A percentile compares a stretch with the other conserved stretches of the same genome.
Evolutionary conservation across 345 rosid genomes (phyloP).

Genomic region (Sonneratia caseolaris): DNA sequence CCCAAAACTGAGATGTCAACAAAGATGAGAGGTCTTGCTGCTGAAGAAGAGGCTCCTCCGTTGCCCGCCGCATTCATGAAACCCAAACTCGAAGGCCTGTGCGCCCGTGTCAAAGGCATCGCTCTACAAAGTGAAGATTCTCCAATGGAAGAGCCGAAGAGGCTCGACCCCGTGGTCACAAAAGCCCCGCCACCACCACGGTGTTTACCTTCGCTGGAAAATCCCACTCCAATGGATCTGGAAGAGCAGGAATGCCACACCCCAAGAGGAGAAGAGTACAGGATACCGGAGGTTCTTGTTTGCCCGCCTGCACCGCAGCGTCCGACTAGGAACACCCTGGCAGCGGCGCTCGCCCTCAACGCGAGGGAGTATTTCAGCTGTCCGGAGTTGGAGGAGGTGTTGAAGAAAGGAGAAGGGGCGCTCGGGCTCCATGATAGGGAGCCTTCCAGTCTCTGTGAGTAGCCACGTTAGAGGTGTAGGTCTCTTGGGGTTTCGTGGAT

Average conservation of each 20-base stretch:
- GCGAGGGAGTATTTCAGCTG: too few species aligned
- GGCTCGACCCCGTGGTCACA: neutral
- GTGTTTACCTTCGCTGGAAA: too few species aligned
- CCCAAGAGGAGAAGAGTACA: neutral
- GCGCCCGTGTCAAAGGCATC: neutral
- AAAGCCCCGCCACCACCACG: neutral
- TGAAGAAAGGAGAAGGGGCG: neutral
- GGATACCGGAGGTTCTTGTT: neutral
- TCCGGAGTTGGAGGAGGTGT: too few species aligned
- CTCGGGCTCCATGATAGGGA: neutral
- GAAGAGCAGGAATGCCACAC: neutral
- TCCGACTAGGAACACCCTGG: neutral
- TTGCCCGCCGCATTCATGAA: slow-evolving; percentile 1
- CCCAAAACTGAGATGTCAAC: too few species aligned
- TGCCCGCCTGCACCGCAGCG: slow-evolving; percentile 1
- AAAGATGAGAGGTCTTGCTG: too few species aligned
- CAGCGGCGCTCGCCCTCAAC: too few species aligned
- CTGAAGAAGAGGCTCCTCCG: slow-evolving; percentile 4
- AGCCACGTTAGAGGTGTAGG: too few species aligned
- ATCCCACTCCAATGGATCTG: neutral
- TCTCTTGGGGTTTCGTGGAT: too few species aligned
- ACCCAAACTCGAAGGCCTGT: neutral
- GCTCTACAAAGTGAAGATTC: neutral
- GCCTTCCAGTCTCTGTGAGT: too few species aligned
- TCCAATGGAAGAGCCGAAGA: neutral